Evolutionary conservation across 75 land plant species (phyloP).

Genomic region (Cupressus sempervirens): DNA sequence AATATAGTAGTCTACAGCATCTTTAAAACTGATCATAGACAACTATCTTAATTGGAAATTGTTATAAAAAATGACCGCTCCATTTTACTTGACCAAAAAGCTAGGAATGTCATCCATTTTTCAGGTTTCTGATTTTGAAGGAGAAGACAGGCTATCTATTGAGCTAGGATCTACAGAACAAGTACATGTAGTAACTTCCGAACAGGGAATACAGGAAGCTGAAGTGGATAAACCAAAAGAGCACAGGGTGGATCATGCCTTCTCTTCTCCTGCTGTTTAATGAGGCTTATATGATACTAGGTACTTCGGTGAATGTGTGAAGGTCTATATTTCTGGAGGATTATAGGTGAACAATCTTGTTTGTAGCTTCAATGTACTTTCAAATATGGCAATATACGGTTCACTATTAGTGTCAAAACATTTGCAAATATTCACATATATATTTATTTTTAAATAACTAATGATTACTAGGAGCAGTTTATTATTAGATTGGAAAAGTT

Average conservation of each 20-base stretch:
- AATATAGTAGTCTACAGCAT: neutral
- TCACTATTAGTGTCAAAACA: neutral
- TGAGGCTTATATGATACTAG: neutral
- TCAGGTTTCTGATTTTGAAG: neutral
- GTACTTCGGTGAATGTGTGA: neutral
- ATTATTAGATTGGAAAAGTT: neutral
- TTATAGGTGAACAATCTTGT: neutral
- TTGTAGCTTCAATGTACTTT: neutral
- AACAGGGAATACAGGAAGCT: neutral
- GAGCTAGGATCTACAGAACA: constrained; percentile 5
- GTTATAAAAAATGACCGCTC: neutral
- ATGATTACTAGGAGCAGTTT: neutral
- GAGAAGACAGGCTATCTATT: neutral
- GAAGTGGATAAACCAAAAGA: neutral
- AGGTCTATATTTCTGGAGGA: neutral
- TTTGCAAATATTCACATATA: neutral
- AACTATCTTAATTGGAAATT: neutral
- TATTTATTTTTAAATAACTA: neutral
- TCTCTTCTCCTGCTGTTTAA: neutral
- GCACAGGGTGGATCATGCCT: neutral
- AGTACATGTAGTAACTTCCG: constrained; percentile 2
- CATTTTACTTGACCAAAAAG: neutral
- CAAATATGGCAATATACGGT: neutral
- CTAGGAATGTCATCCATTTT: neutral
- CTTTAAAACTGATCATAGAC: neutral